A percentile compares a stretch with the other conserved stretches of the same genome.
Evolutionary conservation across 2,329 filamentous ascomycete genomes (phyloP).

Genomic region (Xylaria sp.): DNA sequence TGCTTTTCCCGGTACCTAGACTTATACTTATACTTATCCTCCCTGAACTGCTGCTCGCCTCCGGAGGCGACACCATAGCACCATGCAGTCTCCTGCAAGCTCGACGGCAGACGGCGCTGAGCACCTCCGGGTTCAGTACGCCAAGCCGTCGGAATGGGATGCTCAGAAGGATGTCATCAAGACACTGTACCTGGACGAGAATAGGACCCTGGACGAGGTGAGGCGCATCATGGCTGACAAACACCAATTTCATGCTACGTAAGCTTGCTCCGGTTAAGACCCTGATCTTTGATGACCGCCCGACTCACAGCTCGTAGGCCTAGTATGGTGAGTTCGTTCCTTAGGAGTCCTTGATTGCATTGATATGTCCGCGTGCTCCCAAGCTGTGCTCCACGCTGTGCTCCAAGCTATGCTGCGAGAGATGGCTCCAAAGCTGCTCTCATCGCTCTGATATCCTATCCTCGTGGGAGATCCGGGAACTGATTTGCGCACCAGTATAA

Average conservation of each 20-base stretch:
- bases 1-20: not conserved
- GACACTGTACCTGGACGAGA: conserved; percentile 37
- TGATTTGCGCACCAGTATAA: conserved; percentile 31
- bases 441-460: not conserved
- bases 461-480: conserved; percentile 21
- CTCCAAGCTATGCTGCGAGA: too few species aligned
- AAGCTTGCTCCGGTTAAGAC: conserved; percentile 21
- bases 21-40: not conserved
- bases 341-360: conserved; percentile 7
- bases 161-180: conserved; percentile 32
- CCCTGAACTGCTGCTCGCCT: conserved; percentile 1
- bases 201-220: conserved; percentile 38
- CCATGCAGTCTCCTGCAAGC: conserved; percentile 15
- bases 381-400: too few species aligned
- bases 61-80: not conserved
- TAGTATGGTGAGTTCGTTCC: conserved; percentile 31
- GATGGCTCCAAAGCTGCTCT: not conserved
- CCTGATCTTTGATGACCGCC: not conserved
- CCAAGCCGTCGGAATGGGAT: conserved; percentile 24
- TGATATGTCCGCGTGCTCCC: conserved; percentile 7
- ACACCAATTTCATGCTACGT: conserved; percentile 38
- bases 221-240: conserved; percentile 37
- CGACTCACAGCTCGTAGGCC: conserved; percentile 28
- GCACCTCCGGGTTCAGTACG: conserved; percentile 19
- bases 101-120: conserved; percentile 11